Percentiles rank a stretch among this genome's conserved stretches.
Evolutionary conservation across 345 rosid genomes (phyloP).

Genomic region (Moricandia arvensis): DNA sequence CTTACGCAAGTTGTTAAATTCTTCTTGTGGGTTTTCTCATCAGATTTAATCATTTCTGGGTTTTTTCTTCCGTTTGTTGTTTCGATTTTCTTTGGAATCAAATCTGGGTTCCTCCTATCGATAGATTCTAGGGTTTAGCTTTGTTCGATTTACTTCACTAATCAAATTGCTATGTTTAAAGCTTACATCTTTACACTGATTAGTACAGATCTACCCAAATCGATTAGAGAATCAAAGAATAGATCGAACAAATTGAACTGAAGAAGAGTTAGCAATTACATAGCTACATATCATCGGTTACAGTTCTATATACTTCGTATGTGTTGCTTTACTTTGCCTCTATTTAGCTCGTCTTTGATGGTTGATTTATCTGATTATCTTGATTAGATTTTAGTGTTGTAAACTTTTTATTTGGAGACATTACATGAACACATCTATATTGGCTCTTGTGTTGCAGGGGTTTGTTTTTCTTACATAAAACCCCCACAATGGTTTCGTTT

Average conservation of each 20-base stretch:
- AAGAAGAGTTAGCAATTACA: background rate
- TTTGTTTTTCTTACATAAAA: constrained; percentile 40
- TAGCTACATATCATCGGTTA: background rate
- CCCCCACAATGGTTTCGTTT: constrained; percentile 33
- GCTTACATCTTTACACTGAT: background rate
- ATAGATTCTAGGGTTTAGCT: constrained; percentile 22
- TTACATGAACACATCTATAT: background rate
- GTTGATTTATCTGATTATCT: background rate
- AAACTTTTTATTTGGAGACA: background rate
- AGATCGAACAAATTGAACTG: constrained; percentile 4
- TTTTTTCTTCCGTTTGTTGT: background rate
- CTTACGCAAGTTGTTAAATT: background rate
- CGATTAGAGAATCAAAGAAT: background rate
- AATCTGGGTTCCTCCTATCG: constrained; percentile 13
- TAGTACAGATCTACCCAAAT: background rate
- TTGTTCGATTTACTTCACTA: constrained; percentile 8
- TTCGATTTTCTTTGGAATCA: background rate
- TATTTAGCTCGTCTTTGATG: background rate
- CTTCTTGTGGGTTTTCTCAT: background rate
- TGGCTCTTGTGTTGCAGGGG: constrained; percentile 34
- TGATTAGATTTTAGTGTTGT: no score
- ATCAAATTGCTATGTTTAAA: background rate
- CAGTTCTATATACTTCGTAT: no score
- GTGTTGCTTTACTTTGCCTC: background rate
- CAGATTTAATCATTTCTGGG: constrained; percentile 12